These are phyloP conservation scores for Fusarium citri DNA, from an alignment of 2,329 filamentous ascomycete genomes.

Conservation along the genomic window DNA sequence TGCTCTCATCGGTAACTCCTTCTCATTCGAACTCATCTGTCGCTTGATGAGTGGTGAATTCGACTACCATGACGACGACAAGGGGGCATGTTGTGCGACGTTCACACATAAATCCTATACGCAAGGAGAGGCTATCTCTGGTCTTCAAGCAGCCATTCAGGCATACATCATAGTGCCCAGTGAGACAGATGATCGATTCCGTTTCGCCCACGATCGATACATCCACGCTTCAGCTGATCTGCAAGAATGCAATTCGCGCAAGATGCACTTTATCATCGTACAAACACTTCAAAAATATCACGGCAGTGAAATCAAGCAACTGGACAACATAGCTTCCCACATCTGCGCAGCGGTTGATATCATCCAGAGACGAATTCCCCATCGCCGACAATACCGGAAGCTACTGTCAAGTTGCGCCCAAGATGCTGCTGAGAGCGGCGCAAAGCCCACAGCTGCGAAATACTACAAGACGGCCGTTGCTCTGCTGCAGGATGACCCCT, in stretches of 20 bases:
- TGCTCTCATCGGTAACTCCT: slow-evolving; percentile 81
- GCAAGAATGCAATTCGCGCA: slow-evolving; percentile 74
- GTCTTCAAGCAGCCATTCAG: slow-evolving; percentile 84
- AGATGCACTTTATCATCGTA: slow-evolving; percentile 93
- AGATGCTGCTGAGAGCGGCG: slow-evolving; percentile 82
- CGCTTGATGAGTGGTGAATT: slow-evolving; percentile 82
- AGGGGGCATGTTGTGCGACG: slow-evolving; percentile 44
- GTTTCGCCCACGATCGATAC: slow-evolving; percentile 90
- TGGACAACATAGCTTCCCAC: slow-evolving; percentile 82
- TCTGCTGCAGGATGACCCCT: slow-evolving; percentile 83
- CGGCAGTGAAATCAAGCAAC: slow-evolving; percentile 67
- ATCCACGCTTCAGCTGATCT: slow-evolving; percentile 78
- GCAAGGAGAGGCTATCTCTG: slow-evolving; percentile 76
- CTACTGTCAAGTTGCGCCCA: slow-evolving; percentile 84
- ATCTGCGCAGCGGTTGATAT: slow-evolving; percentile 82
- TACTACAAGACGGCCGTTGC: slow-evolving; percentile 82
- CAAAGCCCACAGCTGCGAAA: slow-evolving; percentile 82
- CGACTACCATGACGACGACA: slow-evolving; percentile 66
- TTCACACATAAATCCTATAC: slow-evolving; percentile 57
- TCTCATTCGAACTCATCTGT: slow-evolving; percentile 85
- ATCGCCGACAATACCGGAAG: slow-evolving; percentile 76
- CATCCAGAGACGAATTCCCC: slow-evolving; percentile 73
- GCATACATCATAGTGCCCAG: slow-evolving; percentile 84
- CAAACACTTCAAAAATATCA: slow-evolving; percentile 82
- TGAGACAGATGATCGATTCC: slow-evolving; percentile 87